Evolutionary conservation across 2,329 filamentous ascomycete genomes (phyloP).

Genomic region (Gremmenia infestans): DNA sequence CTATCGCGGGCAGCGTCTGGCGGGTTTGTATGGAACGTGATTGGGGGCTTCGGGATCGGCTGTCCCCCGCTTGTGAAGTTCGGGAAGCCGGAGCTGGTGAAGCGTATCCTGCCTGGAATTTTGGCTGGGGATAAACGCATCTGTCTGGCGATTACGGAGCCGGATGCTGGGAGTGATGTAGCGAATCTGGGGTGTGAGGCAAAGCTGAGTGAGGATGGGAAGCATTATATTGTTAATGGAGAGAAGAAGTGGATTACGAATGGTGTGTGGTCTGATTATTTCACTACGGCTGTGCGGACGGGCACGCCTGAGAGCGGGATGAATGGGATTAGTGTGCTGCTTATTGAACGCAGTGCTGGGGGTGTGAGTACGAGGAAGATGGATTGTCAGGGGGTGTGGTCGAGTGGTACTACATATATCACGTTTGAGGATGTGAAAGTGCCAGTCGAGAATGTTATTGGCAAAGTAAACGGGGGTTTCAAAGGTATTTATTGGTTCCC

Average conservation of each 20-base stretch:
- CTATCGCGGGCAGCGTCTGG: slow-evolving; percentile 83
- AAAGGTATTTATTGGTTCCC: slow-evolving; percentile 48
- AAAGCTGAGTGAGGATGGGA: slow-evolving; percentile 89
- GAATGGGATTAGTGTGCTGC: slow-evolving; percentile 84
- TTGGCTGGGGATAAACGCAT: slow-evolving; percentile 93
- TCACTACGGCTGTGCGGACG: slow-evolving; percentile 93
- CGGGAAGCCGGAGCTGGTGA: slow-evolving; percentile 75
- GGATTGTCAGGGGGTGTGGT: slow-evolving; percentile 98
- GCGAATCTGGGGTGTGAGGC: slow-evolving; percentile 95
- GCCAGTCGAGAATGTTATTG: slow-evolving; percentile 95
- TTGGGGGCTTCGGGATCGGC: slow-evolving; percentile 95
- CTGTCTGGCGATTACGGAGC: slow-evolving; percentile 95
- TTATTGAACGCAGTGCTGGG: slow-evolving; percentile 80
- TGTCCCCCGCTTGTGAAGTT: slow-evolving; percentile 90
- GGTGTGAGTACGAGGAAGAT: slow-evolving; percentile 91
- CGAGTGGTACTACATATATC: slow-evolving; percentile 90
- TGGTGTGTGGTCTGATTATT: slow-evolving; percentile 94
- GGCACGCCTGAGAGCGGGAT: slow-evolving; percentile 68
- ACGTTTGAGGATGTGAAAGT: slow-evolving; percentile 99
- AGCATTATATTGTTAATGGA: slow-evolving; percentile 98
- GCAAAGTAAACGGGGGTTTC: slow-evolving; percentile 98
- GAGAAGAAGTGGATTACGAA: slow-evolving; percentile 99
- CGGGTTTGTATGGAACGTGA: slow-evolving; percentile 93
- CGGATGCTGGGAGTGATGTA: slow-evolving; percentile 90
- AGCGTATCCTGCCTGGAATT: slow-evolving; percentile 85